phyloP scores from a whole-genome alignment of 2,329 filamentous ascomycete genomes.

The Aureobasidium subglaciale region DNA sequence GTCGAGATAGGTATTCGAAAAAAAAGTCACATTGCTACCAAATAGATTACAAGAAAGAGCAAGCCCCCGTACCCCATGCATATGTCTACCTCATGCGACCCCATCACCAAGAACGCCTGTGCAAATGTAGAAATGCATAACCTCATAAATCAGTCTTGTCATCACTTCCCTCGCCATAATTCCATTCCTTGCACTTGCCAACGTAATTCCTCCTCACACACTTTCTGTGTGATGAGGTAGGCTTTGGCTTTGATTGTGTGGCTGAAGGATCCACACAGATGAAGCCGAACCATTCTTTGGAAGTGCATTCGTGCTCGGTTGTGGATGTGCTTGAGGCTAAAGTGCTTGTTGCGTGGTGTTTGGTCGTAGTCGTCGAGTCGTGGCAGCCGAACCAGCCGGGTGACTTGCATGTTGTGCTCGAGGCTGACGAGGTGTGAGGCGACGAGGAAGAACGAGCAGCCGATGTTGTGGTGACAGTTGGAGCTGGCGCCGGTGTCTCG shows the following conservation, averaged over 20 bases:
- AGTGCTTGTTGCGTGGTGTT: slow-evolving; percentile 10
- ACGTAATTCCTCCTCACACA: not conserved
- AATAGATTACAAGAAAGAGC: not conserved
- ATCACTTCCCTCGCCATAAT: not conserved
- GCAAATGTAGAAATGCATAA: not conserved
- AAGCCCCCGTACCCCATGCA: not conserved
- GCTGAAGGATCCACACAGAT: slow-evolving; percentile 26
- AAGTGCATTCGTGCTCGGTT: slow-evolving; percentile 21
- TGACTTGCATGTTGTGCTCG: slow-evolving; percentile 46
- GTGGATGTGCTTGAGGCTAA: slow-evolving; percentile 16
- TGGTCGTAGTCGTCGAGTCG: slow-evolving; percentile 41
- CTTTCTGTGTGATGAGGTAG: not conserved
- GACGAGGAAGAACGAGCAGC: not conserved
- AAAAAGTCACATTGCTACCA: not conserved
- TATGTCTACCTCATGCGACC: not conserved
- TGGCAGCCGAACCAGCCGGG: slow-evolving; percentile 64
- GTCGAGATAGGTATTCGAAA: not conserved
- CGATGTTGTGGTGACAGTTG: slow-evolving; percentile 18
- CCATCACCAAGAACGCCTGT: not conserved
- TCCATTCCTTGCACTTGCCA: slow-evolving; percentile 8
- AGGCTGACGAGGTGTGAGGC: not conserved
- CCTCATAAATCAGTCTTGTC: slow-evolving; percentile 11
- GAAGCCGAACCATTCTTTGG: slow-evolving; percentile 25
- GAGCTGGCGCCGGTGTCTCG: slow-evolving; percentile 21
- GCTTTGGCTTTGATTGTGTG: not conserved